Evolutionary conservation across 2,329 filamentous ascomycete genomes (phyloP).

Genomic region (Alternaria gaisen): DNA sequence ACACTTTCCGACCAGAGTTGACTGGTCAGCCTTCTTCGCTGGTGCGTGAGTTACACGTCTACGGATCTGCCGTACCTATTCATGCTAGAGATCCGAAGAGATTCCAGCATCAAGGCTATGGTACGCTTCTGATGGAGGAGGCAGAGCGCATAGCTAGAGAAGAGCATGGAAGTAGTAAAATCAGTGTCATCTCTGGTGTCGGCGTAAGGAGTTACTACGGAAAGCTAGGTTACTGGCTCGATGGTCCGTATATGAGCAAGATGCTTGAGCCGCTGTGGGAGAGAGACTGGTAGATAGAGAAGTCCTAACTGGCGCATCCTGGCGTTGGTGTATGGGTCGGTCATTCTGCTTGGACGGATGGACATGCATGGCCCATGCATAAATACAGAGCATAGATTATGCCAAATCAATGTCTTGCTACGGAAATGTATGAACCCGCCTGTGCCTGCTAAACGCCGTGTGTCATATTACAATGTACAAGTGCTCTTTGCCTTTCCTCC

Average conservation of each 20-base stretch:
- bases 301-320: slow-evolving; percentile 3
- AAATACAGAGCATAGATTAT: slow-evolving; percentile 10
- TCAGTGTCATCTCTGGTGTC: slow-evolving; percentile 97
- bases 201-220: slow-evolving; percentile 95
- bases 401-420: slow-evolving; percentile 13
- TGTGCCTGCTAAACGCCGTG: slow-evolving; percentile 27
- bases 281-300: slow-evolving; percentile 37
- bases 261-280: slow-evolving; percentile 47
- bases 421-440: slow-evolving; percentile 11
- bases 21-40: slow-evolving; percentile 87
- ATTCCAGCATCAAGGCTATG: slow-evolving; percentile 98
- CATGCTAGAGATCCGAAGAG: slow-evolving; percentile 94
- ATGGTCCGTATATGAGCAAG: slow-evolving; percentile 76
- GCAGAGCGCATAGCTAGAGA: slow-evolving; percentile 93
- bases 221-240: slow-evolving; percentile 90
- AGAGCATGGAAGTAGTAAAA: slow-evolving; percentile 92
- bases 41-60: slow-evolving; percentile 94
- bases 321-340: slow-evolving; percentile 10
- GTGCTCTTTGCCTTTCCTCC: slow-evolving; percentile 6
- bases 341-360: not conserved
- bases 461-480: slow-evolving; percentile 28
- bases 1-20: slow-evolving; percentile 91
- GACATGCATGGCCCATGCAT: slow-evolving; percentile 5
- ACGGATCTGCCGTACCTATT: slow-evolving; percentile 95
- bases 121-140: slow-evolving; percentile 96